These are phyloP conservation scores for Hawksworthiomyces lignivorus DNA, from an alignment of 2,329 filamentous ascomycete genomes.

Conservation along the genomic window DNA sequence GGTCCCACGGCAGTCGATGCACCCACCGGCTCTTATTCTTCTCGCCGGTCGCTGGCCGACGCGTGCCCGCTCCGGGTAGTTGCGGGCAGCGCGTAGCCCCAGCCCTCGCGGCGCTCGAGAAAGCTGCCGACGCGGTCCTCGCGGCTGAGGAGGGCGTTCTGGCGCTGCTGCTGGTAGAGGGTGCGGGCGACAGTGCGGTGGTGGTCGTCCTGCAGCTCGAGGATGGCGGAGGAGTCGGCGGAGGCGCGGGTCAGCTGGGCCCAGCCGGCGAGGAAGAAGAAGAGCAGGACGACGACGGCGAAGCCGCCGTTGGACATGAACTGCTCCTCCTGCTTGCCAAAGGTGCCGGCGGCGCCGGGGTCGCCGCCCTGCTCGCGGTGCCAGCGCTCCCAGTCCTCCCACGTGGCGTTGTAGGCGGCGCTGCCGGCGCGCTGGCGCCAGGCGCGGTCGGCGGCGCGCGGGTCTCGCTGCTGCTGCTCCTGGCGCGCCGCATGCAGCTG, in stretches of 20 bases:
- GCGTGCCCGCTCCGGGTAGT: too few relatives aligned
- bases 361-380: constrained; percentile 45
- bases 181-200: constrained; percentile 58
- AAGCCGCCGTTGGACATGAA: constrained; percentile 78
- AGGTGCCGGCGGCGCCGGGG: constrained; percentile 17
- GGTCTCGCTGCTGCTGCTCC: constrained; percentile 22
- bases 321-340: constrained; percentile 42
- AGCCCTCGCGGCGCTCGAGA: constrained; percentile 59
- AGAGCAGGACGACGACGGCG: constrained; percentile 59
- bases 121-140: constrained; percentile 71
- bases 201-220: constrained; percentile 60
- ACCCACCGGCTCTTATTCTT: too few relatives aligned
- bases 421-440: constrained; percentile 44
- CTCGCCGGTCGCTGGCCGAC: too few relatives aligned
- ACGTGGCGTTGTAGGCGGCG: constrained; percentile 70
- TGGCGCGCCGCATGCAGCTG: constrained; percentile 38
- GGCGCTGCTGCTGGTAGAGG: constrained; percentile 44
- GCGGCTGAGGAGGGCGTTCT: constrained; percentile 43
- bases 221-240: constrained; percentile 50
- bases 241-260: constrained; percentile 65
- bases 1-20: too few relatives aligned
- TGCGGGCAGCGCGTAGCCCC: constrained; percentile 18
- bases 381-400: constrained; percentile 96
- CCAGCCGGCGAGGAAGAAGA: constrained; percentile 62
- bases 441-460: constrained; percentile 33